Conservation (phyloP, 179 eudicot genomes). For the Kewa caespitosa region DNA sequence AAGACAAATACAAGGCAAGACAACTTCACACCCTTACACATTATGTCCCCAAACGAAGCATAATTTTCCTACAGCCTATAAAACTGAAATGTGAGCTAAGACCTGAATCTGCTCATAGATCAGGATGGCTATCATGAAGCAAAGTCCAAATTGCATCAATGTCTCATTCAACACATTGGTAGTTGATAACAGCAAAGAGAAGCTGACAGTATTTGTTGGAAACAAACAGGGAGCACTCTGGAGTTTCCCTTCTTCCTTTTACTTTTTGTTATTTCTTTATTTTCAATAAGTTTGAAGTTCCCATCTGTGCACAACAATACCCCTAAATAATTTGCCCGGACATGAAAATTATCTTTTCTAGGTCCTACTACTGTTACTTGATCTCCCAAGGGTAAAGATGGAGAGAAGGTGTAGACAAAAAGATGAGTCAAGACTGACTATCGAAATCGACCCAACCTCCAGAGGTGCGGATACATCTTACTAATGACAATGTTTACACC, state of each 20-base stretch:
- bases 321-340: neutral
- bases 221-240: neutral
- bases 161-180: neutral
- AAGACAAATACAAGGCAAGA: too few relatives aligned
- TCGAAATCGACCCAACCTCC: neutral
- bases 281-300: neutral
- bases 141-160: neutral
- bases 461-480: neutral
- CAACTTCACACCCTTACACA: too few relatives aligned
- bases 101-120: too few relatives aligned
- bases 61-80: too few relatives aligned
- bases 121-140: too few relatives aligned
- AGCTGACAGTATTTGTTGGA: neutral
- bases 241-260: neutral
- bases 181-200: neutral
- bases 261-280: too few relatives aligned
- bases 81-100: too few relatives aligned
- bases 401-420: neutral
- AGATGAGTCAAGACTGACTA: constrained; percentile 1
- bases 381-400: neutral
- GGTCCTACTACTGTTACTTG: neutral
- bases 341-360: neutral
- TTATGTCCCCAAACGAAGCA: too few relatives aligned
- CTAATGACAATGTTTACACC: neutral
- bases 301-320: neutral